Base-by-base conservation (phyloP, 345 rosid genomes). In the Sisymbrium altissimum region DNA sequence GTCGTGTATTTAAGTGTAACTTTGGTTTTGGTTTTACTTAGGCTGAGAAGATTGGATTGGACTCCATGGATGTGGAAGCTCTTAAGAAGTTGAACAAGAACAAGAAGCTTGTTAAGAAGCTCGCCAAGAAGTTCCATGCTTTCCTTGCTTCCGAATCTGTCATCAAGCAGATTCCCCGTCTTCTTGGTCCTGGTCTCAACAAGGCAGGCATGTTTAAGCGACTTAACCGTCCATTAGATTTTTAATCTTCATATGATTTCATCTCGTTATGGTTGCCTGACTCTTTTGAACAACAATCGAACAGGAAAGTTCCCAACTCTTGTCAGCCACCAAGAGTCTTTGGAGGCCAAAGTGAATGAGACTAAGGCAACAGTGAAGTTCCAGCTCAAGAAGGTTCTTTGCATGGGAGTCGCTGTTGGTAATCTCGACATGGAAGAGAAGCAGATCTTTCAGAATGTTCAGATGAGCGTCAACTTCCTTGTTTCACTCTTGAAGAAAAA, bases 351-450 rank as follows among this genome's bases (percentile, higher is more conserved):
- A 76, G 96, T 89, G 64, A 89, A 86, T 11, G 96, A 89, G 83
- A 89, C 85, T 0, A 89, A 89, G 79, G 96, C 92, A 25, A 89
- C 82, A 1, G 87, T 89, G 58, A 89, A 89, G 83, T 89, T 89
- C 83, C 96, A 89, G 71, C 81, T 87, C 64, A 89, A 89, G 83
- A 89, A 86, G 81, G 96, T 87, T 58, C 92, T 89, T 13, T 86
- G 96, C 78, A 87, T 89, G 96, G 96, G 96, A 35, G 96, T 89
- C 1, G 96, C 92, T n/a, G 92, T 87, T 0, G 96, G 92, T 2
- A 89, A 89, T 36, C 71, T 77, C 21, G 77, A 40, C 17, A 89
- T 89, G 92, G 96, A 89, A 27, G 96, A 89, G 73, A 89, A 89
- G 77, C 96, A 89, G 72, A 86, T 89, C 58, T 87, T 89, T 78